A percentile compares a stretch with the other conserved stretches of the same genome.
phyloP scores from a whole-genome alignment of 2,329 filamentous ascomycete genomes.

The Diaporthe citriasiana region DNA sequence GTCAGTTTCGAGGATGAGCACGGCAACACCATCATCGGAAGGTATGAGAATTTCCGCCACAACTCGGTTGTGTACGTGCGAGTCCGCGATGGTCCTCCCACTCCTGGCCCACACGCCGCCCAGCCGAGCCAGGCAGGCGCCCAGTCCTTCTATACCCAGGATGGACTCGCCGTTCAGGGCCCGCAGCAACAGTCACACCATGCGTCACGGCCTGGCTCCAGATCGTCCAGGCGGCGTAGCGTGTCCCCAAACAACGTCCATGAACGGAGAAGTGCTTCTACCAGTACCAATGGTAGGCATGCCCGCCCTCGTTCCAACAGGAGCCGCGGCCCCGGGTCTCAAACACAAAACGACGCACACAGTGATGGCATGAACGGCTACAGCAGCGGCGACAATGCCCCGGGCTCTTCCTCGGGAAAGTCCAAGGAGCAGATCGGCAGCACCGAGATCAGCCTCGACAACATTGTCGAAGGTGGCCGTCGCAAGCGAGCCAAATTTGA shows the following conservation, averaged over 20 bases:
- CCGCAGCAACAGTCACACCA: constrained; percentile 69
- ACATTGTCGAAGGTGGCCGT: constrained; percentile 96
- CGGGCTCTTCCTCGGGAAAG: constrained; percentile 82
- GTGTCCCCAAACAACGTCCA: constrained; percentile 78
- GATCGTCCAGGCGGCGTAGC: constrained; percentile 82
- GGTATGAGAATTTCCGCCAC: constrained; percentile 94
- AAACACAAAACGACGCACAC: constrained; percentile 70
- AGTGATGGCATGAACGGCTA: constrained; percentile 80
- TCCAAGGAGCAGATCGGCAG: constrained; percentile 90
- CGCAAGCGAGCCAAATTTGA: constrained; percentile 96
- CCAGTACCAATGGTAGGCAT: constrained; percentile 74
- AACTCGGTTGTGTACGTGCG: constrained; percentile 95
- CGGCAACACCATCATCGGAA: constrained; percentile 91
- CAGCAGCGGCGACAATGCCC: constrained; percentile 88
- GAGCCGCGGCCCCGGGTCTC: constrained; percentile 67
- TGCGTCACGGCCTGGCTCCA: constrained; percentile 77
- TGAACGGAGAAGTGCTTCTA: constrained; percentile 83
- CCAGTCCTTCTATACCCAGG: constrained; percentile 71
- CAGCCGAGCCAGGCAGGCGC: constrained; percentile 65
- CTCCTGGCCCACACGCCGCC: constrained; percentile 63
- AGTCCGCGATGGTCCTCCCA: constrained; percentile 75
- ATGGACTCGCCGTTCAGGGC: constrained; percentile 61
- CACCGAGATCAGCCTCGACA: constrained; percentile 97
- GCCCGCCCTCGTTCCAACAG: constrained; percentile 78
- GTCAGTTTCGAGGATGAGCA: constrained; percentile 95